A percentile compares a stretch with the other conserved stretches of the same genome.
Conservation (phyloP, 1,284 basidiomycete genomes). For the Ceratobasidium sp. region DNA sequence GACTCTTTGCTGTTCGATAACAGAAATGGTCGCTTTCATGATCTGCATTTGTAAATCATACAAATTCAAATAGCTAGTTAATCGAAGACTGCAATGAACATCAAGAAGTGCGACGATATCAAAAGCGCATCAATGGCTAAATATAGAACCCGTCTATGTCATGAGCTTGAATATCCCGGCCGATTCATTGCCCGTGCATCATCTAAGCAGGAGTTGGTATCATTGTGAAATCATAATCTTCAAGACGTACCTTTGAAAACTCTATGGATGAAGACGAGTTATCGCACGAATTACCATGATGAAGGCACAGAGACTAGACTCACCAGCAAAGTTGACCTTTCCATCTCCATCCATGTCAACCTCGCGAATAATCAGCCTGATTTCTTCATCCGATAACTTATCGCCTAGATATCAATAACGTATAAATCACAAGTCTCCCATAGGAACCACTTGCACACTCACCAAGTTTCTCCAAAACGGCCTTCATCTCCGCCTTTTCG, state of each 20-base stretch:
- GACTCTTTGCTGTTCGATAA: no score
- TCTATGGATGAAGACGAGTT: neutral
- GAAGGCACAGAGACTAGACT: neutral
- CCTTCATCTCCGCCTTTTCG: slow-evolving; percentile 52
- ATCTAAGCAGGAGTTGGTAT: neutral
- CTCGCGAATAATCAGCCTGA: slow-evolving; percentile 68
- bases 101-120: no score
- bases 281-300: neutral
- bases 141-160: neutral
- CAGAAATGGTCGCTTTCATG: no score
- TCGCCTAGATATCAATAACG: slow-evolving; percentile 60
- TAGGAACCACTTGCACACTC: neutral
- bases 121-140: neutral
- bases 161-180: neutral
- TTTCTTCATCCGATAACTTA: slow-evolving; percentile 64
- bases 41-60: no score
- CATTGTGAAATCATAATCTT: neutral
- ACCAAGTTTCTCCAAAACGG: slow-evolving; percentile 50
- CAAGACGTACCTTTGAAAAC: neutral
- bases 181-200: slow-evolving; percentile 14
- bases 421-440: slow-evolving; percentile 49
- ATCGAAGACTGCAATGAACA: no score
- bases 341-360: slow-evolving; percentile 66
- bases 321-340: slow-evolving; percentile 48
- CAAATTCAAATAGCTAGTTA: no score